Base-by-base conservation (phyloP, 1,139 yeast species). In the Torulaspora globosa region DNA sequence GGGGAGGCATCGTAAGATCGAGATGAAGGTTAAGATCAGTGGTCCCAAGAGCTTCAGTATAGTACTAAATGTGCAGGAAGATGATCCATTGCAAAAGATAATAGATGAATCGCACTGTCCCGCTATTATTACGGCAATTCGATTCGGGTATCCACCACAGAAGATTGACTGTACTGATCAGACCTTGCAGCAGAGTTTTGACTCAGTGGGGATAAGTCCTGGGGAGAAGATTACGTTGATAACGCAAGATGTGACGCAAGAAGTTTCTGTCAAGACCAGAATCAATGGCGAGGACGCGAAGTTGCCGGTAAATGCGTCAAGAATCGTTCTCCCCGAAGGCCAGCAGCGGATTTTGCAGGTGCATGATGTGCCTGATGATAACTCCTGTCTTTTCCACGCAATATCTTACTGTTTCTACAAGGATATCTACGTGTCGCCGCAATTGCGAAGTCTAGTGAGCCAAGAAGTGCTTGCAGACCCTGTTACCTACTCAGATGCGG, bases 321-420 rank as follows among this genome's bases (percentile, higher is more conserved):
- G 35, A 43, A 34, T 50, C 39, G 41, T 43, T 30, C 30, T 46
- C 15, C 43, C 48, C 27, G 48, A 45, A 23, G 43, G 45, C 8
- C 42, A 51, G 15, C 24, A 41, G 23, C 29, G 48, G 29, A 40
- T 46, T 9, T 32, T 56, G 29, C 53, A 74, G 10, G 70, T 84
- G 12, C 73, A 88, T 31, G 76, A 78, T 44, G 80, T 84, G 49
- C 84, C 86, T 1, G 90, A 85, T 58, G 94, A 86, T 62, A 85
- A 85, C 60, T 83, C 94, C 8, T 85, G 95, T 60, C 68, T 86
- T 55, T 85, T 85, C 67, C 79, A 84, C 53, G 76, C 94, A 0
- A 71, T 85, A 1, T 73, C 80, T 1, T 81, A 80, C 57, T 78
- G 80, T 10, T 62, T 78, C 5, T 70, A 74, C 53, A 62, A 68